These are phyloP conservation scores for Tremellales sp. DNA, from an alignment of 1,284 basidiomycete species.

Conservation along the genomic window DNA sequence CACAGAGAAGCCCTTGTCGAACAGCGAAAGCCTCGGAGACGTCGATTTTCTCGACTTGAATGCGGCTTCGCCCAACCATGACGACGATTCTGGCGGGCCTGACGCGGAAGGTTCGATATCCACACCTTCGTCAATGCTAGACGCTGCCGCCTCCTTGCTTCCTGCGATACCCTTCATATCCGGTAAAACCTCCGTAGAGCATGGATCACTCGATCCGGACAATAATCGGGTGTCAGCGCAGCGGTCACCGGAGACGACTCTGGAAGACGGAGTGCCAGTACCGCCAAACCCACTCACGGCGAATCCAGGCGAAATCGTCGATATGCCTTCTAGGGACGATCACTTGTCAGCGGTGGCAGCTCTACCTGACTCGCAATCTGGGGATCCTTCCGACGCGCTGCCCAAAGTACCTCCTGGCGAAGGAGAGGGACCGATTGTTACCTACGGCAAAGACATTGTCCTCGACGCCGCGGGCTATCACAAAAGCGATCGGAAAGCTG, in stretches of 20 bases:
- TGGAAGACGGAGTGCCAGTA: too few species aligned
- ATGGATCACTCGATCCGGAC: not conserved
- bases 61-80: constrained; percentile 7
- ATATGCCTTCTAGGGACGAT: constrained; percentile 24
- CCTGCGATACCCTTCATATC: constrained; percentile 21
- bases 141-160: constrained; percentile 21
- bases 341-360: constrained; percentile 50
- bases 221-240: too few species aligned
- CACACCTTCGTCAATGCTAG: constrained; percentile 18
- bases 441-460: constrained; percentile 59
- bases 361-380: too few species aligned
- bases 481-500: constrained; percentile 7
- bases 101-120: constrained; percentile 3
- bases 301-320: constrained; percentile 18
- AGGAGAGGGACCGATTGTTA: constrained; percentile 60
- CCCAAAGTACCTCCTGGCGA: constrained; percentile 52
- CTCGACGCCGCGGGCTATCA: constrained; percentile 53
- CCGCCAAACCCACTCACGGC: constrained; percentile 37
- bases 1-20: constrained; percentile 28
- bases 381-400: too few species aligned
- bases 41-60: constrained; percentile 49
- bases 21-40: constrained; percentile 23
- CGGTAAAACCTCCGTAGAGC: not conserved
- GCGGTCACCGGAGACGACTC: too few species aligned
- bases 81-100: too few species aligned